These are phyloP conservation scores for Boletus sp. DNA, from an alignment of 768 basidiomycete genomes.

Conservation along the genomic window DNA sequence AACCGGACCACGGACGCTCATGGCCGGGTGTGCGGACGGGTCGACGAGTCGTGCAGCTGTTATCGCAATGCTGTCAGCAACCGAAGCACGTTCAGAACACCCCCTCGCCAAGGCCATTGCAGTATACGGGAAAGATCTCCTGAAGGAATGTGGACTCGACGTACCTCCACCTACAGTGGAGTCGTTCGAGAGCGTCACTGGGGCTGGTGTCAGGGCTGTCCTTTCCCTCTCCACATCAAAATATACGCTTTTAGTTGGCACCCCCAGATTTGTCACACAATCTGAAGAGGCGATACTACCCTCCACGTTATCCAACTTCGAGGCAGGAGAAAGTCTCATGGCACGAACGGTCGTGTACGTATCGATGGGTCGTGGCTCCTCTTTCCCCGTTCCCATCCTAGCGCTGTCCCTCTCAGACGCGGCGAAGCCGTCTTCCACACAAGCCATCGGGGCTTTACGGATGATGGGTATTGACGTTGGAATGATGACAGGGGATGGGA, in stretches of 20 bases:
- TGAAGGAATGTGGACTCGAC: slow-evolving; percentile 39
- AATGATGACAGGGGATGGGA: slow-evolving; percentile 93
- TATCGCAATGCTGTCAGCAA: slow-evolving; percentile 77
- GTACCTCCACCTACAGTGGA: slow-evolving; percentile 56
- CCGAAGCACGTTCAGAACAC: slow-evolving; percentile 92
- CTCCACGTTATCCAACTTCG: slow-evolving; percentile 57
- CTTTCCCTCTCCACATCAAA: slow-evolving; percentile 52
- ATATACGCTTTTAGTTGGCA: slow-evolving; percentile 71
- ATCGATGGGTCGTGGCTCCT: slow-evolving; percentile 48
- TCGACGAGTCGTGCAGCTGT: slow-evolving; percentile 55
- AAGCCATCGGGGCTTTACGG: slow-evolving; percentile 77
- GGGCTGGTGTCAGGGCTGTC: slow-evolving; percentile 79
- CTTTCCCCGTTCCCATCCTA: slow-evolving; percentile 56
- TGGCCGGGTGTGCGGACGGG: slow-evolving; percentile 53
- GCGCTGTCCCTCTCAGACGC: slow-evolving; percentile 84
- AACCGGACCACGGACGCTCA: slow-evolving; percentile 12
- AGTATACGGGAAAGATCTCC: slow-evolving; percentile 65
- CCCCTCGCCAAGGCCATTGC: slow-evolving; percentile 95
- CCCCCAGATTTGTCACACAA: slow-evolving; percentile 63
- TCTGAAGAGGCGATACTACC: slow-evolving; percentile 54
- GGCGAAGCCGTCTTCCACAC: slow-evolving; percentile 79
- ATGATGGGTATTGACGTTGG: slow-evolving; percentile 90
- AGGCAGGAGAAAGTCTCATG: slow-evolving; percentile 60
- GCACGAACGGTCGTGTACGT: slow-evolving; percentile 89
- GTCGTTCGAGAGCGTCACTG: slow-evolving; percentile 84